Conservation (phyloP, 2,329 filamentous ascomycete genomes). For the Emergomyces orientalis region DNA sequence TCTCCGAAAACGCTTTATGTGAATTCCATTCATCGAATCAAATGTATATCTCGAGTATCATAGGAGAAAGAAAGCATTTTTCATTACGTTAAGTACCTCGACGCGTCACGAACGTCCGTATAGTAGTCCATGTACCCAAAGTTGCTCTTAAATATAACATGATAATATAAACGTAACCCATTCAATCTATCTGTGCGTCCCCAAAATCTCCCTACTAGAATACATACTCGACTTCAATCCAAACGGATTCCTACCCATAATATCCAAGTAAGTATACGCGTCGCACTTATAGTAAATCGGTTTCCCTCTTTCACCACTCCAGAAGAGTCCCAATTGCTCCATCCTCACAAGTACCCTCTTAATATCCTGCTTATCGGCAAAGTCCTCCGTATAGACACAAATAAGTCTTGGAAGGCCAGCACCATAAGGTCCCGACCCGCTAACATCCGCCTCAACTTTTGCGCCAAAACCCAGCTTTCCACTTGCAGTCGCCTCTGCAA, state of each 20-base stretch:
- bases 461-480: constrained; percentile 62
- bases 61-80: neutral
- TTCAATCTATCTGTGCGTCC: constrained; percentile 18
- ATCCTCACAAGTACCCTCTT: constrained; percentile 56
- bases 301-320: constrained; percentile 27
- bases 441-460: constrained; percentile 55
- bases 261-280: constrained; percentile 58
- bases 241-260: constrained; percentile 53
- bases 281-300: constrained; percentile 73
- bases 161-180: constrained; percentile 6
- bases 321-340: constrained; percentile 52
- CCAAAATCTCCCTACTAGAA: constrained; percentile 32
- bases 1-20: neutral
- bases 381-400: constrained; percentile 71
- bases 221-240: constrained; percentile 47
- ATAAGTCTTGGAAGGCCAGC: constrained; percentile 44
- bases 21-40: too few species aligned
- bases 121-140: neutral
- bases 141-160: neutral
- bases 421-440: constrained; percentile 21
- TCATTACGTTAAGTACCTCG: neutral
- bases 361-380: constrained; percentile 59
- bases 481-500: constrained; percentile 58
- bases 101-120: neutral
- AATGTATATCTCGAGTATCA: neutral